A percentile compares a stretch with the other conserved stretches of the same genome.
Evolutionary conservation across 1,284 basidiomycete species (phyloP).

Genomic region (Puccinia coronata): DNA sequence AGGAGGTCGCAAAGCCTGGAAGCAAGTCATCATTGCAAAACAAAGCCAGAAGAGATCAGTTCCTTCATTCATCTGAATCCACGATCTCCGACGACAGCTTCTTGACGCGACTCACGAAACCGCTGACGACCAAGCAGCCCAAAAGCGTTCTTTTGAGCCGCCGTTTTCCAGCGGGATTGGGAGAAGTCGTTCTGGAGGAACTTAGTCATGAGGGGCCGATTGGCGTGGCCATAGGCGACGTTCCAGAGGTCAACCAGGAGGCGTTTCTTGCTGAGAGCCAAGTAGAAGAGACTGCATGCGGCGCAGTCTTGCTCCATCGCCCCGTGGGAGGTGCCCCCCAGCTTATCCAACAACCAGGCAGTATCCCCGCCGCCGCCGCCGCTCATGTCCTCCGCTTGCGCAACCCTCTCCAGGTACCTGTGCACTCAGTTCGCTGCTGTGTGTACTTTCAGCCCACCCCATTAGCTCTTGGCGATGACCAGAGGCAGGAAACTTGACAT

Average conservation of each 20-base stretch:
- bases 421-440: constrained; percentile 73
- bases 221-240: constrained; percentile 89
- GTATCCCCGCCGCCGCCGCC: constrained; percentile 63
- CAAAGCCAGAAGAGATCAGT: constrained; percentile 4
- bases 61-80: neutral
- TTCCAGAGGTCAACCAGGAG: constrained; percentile 93
- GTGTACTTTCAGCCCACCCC: no score
- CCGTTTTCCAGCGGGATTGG: constrained; percentile 81
- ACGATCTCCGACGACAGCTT: no score
- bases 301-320: constrained; percentile 71
- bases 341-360: constrained; percentile 58
- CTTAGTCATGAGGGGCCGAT: constrained; percentile 84
- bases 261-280: constrained; percentile 86
- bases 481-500: no score
- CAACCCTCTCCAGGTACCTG: constrained; percentile 82
- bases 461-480: no score
- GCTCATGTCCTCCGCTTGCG: constrained; percentile 88
- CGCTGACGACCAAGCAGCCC: constrained; percentile 85
- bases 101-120: constrained; percentile 82
- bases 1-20: constrained; percentile 90
- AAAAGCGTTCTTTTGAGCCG: constrained; percentile 95
- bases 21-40: no score
- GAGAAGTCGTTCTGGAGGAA: constrained; percentile 91
- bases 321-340: constrained; percentile 27
- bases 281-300: constrained; percentile 86